A percentile compares a stretch with the other conserved stretches of the same genome.
Conservation (phyloP, 2,329 filamentous ascomycete genomes). For the Kalmusia sp. region DNA sequence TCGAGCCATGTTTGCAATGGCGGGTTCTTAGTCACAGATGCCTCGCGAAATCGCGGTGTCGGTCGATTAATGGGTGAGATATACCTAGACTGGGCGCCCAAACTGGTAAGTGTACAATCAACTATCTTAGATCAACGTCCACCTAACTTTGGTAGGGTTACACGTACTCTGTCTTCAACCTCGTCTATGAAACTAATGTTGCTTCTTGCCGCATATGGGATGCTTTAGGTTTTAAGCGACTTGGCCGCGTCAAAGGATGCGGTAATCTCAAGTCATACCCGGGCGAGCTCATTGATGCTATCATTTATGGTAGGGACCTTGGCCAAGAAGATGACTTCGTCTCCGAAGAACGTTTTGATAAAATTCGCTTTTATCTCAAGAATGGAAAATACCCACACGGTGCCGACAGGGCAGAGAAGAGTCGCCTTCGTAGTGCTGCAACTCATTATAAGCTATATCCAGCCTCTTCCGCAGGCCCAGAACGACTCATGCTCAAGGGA, state of each 20-base stretch:
- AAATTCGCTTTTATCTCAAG: slow-evolving; percentile 97
- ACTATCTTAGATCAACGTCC: not conserved
- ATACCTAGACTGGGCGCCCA: slow-evolving; percentile 61
- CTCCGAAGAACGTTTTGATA: slow-evolving; percentile 96
- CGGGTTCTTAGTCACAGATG: slow-evolving; percentile 59
- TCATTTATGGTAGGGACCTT: slow-evolving; percentile 67
- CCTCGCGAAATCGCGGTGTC: slow-evolving; percentile 56
- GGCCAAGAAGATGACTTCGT: slow-evolving; percentile 78
- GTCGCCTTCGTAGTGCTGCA: slow-evolving; percentile 87
- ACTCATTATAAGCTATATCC: slow-evolving; percentile 88
- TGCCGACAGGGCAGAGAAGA: slow-evolving; percentile 94
- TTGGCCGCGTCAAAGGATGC: slow-evolving; percentile 73
- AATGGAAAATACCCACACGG: slow-evolving; percentile 92
- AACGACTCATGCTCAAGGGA: slow-evolving; percentile 91
- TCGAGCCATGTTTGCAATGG: slow-evolving; percentile 86
- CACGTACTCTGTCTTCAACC: slow-evolving; percentile 91
- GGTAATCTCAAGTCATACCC: slow-evolving; percentile 58
- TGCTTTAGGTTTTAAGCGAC: slow-evolving; percentile 88
- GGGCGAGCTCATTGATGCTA: slow-evolving; percentile 56
- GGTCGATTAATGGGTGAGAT: slow-evolving; percentile 60
- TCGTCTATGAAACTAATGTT: slow-evolving; percentile 93
- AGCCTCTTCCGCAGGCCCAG: slow-evolving; percentile 50
- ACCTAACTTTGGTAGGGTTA: slow-evolving; percentile 65
- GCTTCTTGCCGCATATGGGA: slow-evolving; percentile 93
- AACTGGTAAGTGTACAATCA: slow-evolving; percentile 44